Conservation (phyloP, 1,284 basidiomycete genomes). For the Macrocybe sp. region DNA sequence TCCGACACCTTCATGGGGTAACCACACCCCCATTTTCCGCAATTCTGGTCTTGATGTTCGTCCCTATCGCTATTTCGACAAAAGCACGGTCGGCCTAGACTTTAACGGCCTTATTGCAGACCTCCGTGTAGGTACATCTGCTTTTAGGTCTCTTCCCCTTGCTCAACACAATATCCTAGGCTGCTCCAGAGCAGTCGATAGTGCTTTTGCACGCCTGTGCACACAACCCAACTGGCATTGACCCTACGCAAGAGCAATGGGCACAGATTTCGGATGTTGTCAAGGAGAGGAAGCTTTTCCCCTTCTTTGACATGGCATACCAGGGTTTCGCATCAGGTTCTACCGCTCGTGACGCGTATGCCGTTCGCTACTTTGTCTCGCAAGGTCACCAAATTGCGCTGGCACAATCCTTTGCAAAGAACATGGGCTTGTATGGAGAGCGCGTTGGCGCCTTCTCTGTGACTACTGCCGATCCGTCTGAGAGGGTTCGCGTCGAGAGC, state of each 20-base stretch:
- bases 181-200: conserved; percentile 73
- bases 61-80: conserved; percentile 93
- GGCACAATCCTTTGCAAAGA: conserved; percentile 97
- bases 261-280: conserved; percentile 85
- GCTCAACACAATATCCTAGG: conserved; percentile 34
- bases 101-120: conserved; percentile 90
- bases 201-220: conserved; percentile 91
- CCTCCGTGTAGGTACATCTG: conserved; percentile 51
- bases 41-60: conserved; percentile 95
- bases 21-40: conserved; percentile 85
- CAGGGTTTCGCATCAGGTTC: conserved; percentile 93
- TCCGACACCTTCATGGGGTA: conserved; percentile 95
- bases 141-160: neutral
- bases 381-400: conserved; percentile 86
- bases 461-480: conserved; percentile 67
- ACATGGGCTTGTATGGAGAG: conserved; percentile 98
- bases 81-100: conserved; percentile 90
- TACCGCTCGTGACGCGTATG: conserved; percentile 88
- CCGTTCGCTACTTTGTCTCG: conserved; percentile 91
- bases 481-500: conserved; percentile 87
- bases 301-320: conserved; percentile 98
- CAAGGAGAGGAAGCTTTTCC: conserved; percentile 85
- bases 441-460: conserved; percentile 95
- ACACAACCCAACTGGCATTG: conserved; percentile 98
- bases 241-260: conserved; percentile 95